phyloP scores from a whole-genome alignment of 202 grass and related monocot species.

The Digitaria exilis region DNA sequence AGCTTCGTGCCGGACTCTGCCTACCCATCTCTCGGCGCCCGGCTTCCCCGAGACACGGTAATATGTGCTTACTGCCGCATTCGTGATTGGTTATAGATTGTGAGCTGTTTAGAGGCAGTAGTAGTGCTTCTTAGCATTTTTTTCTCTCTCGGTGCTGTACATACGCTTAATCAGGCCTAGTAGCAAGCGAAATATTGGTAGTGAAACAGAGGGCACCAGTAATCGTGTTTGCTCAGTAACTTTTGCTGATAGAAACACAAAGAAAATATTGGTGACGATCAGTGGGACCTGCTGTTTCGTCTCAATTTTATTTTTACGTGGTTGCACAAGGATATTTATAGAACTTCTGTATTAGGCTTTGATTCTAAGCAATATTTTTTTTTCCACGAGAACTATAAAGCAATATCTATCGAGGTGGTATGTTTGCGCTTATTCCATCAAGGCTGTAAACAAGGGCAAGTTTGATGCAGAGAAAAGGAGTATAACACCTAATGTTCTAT shows the following conservation, averaged over 20 bases:
- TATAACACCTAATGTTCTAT: background rate
- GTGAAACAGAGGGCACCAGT: too few species aligned
- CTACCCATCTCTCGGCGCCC: constrained; percentile 37
- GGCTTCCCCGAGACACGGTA: constrained; percentile 67
- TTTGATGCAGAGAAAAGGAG: background rate
- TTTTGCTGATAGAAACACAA: background rate
- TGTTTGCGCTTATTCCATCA: background rate
- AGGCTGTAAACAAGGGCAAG: background rate
- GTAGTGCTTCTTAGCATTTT: background rate
- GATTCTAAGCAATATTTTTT: background rate
- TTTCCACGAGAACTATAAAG: background rate
- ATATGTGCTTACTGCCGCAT: constrained; percentile 6
- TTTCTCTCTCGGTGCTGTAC: background rate
- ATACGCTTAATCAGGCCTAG: background rate
- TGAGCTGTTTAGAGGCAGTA: background rate
- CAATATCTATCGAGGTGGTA: constrained; percentile 2
- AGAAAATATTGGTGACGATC: background rate
- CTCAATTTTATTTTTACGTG: background rate
- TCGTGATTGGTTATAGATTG: constrained; percentile 29
- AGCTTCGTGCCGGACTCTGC: constrained; percentile 54
- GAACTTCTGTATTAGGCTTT: constrained; percentile 4
- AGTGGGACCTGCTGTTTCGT: background rate
- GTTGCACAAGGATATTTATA: background rate
- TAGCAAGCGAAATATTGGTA: background rate
- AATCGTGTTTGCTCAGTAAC: background rate